Evolutionary conservation across 495 filamentous ascomycete genomes (phyloP).

Genomic region (Pyrenula aspistea): DNA sequence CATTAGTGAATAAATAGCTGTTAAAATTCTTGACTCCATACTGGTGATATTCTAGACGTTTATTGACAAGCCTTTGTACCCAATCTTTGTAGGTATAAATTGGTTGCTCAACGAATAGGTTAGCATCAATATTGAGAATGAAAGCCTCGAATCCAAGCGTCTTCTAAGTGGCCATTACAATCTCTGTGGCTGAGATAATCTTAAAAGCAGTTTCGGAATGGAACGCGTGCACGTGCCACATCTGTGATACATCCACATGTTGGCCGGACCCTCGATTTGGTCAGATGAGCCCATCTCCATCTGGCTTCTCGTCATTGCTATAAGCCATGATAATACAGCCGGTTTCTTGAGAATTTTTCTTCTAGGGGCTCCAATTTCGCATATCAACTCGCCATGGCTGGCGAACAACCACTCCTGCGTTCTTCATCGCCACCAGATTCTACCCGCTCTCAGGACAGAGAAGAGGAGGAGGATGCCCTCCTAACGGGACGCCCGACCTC

Average conservation of each 20-base stretch:
- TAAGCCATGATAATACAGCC: neutral
- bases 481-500: conserved; percentile 42
- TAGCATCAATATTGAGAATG: too few species aligned
- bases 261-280: neutral
- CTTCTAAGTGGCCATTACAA: too few species aligned
- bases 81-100: too few species aligned
- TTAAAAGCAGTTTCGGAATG: neutral
- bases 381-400: conserved; percentile 18
- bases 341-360: neutral
- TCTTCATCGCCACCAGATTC: conserved; percentile 27
- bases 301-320: neutral
- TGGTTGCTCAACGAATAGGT: too few species aligned
- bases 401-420: conserved; percentile 29
- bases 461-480: conserved; percentile 54
- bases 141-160: too few species aligned
- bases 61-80: too few species aligned
- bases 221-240: neutral
- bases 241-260: neutral
- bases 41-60: too few species aligned
- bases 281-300: neutral
- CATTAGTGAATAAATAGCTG: too few species aligned
- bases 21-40: too few species aligned
- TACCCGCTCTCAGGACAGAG: conserved; percentile 30
- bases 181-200: too few species aligned
- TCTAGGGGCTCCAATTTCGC: neutral